Evolutionary conservation across 148 eudicot genomes (phyloP), one percentile per base, ranked within the genome.

Genomic region (Rhododendron vialii): DNA sequence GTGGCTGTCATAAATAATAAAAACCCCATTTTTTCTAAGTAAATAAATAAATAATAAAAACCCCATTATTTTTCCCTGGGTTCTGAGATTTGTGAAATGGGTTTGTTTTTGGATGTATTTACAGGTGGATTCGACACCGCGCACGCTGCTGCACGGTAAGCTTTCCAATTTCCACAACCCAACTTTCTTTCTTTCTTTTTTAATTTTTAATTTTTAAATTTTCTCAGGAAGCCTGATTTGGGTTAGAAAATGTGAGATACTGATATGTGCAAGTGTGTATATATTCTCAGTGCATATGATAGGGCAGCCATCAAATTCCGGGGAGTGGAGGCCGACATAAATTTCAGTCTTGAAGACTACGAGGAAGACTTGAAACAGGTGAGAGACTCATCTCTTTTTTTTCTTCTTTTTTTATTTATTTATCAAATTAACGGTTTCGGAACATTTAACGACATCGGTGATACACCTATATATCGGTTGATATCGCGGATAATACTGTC

Each of bases 71-170:
- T 9, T 67, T 6, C 28, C 10, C 41, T n/a, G 22, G n/a, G 7
- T 24, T 45, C 24, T 84, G 69, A 33, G 38, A 30, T 88, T 13
- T 65, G 69, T 5, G 75, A 48, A 20, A 85, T 86, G 84, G 84
- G 71, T 84, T 89, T 82, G 76, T 79, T 76, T 14, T 59, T 43
- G 77, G 50, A 26, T 77, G 35, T 57, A 1, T 82, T 18, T 87
- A 43, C 83, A 96, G 99, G 99, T 88, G 99, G 99, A 90, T 97
- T 97, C 89, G 99, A 96, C 92, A 96, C 99, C 26, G 99, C 99
- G 78, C 98, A 96, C 88, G 98, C 98, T 59, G 99, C 99, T 83
- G 99, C 99, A 90, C 95, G 99, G 99, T 96, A 50, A 90, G 92
- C 85, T 82, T 69, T 30, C 36, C 75, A 28, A 69, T 65, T 65